These are phyloP conservation scores for Gracilaria domingensis DNA, from an alignment of 23 red algal genomes.

Conservation along the genomic window DNA sequence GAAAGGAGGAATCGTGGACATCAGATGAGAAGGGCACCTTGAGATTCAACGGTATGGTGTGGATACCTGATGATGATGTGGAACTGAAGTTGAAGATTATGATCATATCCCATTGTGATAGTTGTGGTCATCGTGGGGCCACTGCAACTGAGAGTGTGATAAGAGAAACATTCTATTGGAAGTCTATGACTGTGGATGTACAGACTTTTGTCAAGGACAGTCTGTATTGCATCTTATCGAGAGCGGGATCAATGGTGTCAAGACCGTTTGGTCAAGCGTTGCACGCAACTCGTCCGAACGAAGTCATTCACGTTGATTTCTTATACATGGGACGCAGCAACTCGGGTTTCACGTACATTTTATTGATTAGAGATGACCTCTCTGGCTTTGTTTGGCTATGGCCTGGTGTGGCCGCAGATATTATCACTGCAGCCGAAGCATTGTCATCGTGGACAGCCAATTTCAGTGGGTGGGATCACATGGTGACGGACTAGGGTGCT, in stretches of 20 bases:
- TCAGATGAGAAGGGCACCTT: no score
- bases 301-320: constrained; percentile 56
- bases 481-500: no score
- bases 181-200: not conserved
- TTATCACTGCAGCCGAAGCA: no score
- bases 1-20: no score
- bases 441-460: no score
- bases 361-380: no score
- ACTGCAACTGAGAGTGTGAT: constrained; percentile 16
- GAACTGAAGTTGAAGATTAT: constrained; percentile 21
- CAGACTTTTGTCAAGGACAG: not conserved
- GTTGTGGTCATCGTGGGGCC: constrained; percentile 23
- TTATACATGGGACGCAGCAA: constrained; percentile 24
- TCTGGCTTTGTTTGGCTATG: no score
- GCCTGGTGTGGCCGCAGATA: no score
- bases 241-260: not conserved
- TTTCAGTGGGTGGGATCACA: no score
- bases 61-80: not conserved
- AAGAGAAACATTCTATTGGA: constrained; percentile 19
- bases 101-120: constrained; percentile 14
- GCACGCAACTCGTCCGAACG: constrained; percentile 15
- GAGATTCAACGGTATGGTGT: no score
- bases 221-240: constrained; percentile 17
- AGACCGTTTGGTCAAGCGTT: not conserved
- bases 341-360: no score